These are phyloP conservation scores for Coniophora puteana DNA, from an alignment of 1,284 basidiomycete species.

Conservation along the genomic window DNA sequence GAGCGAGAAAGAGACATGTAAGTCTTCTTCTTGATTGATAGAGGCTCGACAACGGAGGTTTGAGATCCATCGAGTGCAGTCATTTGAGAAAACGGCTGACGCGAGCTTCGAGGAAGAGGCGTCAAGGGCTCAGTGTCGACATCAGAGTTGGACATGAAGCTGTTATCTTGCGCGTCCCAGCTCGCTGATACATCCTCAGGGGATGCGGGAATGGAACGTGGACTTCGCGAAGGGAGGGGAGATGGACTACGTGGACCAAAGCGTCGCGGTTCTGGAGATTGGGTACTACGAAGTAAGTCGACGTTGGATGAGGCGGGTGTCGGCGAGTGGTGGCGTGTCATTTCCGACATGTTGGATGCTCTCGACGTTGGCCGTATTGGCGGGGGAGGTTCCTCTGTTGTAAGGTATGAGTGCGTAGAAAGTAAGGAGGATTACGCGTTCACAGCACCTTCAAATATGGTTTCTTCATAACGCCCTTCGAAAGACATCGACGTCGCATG, in stretches of 20 bases:
- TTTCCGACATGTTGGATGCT: constrained; percentile 37
- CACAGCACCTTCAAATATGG: constrained; percentile 70
- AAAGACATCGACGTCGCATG: constrained; percentile 33
- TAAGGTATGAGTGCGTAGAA: constrained; percentile 4
- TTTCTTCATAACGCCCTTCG: constrained; percentile 53
- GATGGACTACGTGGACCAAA: constrained; percentile 71
- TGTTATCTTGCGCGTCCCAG: constrained; percentile 34
- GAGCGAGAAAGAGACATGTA: constrained; percentile 44
- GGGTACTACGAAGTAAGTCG: constrained; percentile 41
- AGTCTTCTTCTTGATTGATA: constrained; percentile 78
- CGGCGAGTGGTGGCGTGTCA: constrained; percentile 35
- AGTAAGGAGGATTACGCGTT: constrained; percentile 5
- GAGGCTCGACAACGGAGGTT: constrained; percentile 50
- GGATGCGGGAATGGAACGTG: constrained; percentile 31
- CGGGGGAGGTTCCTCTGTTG: constrained; percentile 56
- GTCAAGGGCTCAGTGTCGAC: constrained; percentile 29
- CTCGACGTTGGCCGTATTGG: constrained; percentile 52
- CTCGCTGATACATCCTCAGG: constrained; percentile 42
- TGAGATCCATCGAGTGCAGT: constrained; percentile 16
- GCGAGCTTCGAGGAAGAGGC: constrained; percentile 63
- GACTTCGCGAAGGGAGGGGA: constrained; percentile 42
- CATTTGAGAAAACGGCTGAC: constrained; percentile 54
- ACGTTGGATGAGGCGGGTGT: constrained; percentile 36
- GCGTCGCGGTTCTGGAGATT: constrained; percentile 53
- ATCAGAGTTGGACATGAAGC: constrained; percentile 23